Evolutionary conservation across 1,284 basidiomycete genomes (phyloP).

Genomic region (Moesziomyces sp.): DNA sequence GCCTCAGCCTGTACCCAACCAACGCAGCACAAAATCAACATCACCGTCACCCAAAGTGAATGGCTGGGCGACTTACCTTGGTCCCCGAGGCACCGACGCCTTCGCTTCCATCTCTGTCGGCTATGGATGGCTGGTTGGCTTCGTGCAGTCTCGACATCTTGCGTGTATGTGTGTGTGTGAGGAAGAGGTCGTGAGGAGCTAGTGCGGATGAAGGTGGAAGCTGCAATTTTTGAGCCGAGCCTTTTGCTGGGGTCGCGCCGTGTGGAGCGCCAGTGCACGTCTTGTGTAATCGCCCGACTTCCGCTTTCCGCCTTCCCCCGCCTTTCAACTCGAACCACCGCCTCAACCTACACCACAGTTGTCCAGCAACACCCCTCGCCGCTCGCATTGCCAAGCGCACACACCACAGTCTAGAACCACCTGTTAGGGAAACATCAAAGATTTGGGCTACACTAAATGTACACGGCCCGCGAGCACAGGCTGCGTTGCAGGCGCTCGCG

Average conservation of each 20-base stretch:
- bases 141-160: conserved; percentile 39
- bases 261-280: not conserved
- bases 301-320: not conserved
- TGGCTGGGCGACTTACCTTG: conserved; percentile 14
- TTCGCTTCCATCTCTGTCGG: conserved; percentile 5
- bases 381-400: not conserved
- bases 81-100: conserved; percentile 8
- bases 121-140: conserved; percentile 9
- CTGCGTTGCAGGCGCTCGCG: not conserved
- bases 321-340: not conserved
- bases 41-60: no score
- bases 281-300: not conserved
- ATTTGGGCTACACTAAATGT: conserved; percentile 16
- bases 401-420: not conserved
- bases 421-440: conserved; percentile 2
- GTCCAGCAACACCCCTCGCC: no score
- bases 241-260: no score
- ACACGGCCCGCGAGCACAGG: conserved; percentile 1
- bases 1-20: conserved; percentile 25
- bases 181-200: no score
- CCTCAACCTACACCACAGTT: not conserved
- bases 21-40: not conserved
- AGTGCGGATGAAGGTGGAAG: not conserved
- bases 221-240: not conserved
- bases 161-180: no score